A percentile compares a stretch with the other conserved stretches of the same genome.
Evolutionary conservation across 2,329 filamentous ascomycete genomes (phyloP).

Genomic region (Fusarium agapanthi): DNA sequence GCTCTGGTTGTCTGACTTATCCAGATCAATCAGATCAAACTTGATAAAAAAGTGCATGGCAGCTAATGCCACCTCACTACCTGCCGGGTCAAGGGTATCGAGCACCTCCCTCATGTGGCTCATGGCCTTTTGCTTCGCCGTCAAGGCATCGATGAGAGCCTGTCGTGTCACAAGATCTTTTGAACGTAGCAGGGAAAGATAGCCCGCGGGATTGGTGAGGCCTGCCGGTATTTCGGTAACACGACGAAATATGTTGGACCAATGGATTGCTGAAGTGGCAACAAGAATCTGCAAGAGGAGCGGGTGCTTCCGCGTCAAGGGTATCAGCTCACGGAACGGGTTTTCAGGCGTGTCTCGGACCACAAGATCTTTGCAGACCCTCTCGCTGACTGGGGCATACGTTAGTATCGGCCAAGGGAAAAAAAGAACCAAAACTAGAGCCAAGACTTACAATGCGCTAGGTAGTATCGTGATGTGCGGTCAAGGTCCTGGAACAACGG

Average conservation of each 20-base stretch:
- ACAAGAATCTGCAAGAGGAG: slow-evolving; percentile 59
- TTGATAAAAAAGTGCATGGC: slow-evolving; percentile 62
- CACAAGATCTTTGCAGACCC: slow-evolving; percentile 64
- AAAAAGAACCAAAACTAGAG: neutral
- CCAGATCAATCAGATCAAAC: slow-evolving; percentile 60
- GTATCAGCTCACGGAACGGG: slow-evolving; percentile 59
- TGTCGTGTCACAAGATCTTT: slow-evolving; percentile 50
- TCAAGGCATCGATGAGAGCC: slow-evolving; percentile 57
- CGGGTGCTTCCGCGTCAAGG: slow-evolving; percentile 55
- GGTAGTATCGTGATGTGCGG: slow-evolving; percentile 55
- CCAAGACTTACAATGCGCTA: slow-evolving; percentile 56
- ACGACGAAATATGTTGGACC: slow-evolving; percentile 54
- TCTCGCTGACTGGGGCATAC: slow-evolving; percentile 51
- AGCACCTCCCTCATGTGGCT: slow-evolving; percentile 53
- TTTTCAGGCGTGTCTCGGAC: slow-evolving; percentile 57
- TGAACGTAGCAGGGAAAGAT: slow-evolving; percentile 49
- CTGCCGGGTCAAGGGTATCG: slow-evolving; percentile 50
- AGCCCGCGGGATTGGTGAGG: slow-evolving; percentile 48
- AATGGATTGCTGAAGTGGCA: slow-evolving; percentile 60
- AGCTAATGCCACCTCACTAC: slow-evolving; percentile 57
- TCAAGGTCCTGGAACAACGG: slow-evolving; percentile 65
- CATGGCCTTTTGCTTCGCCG: slow-evolving; percentile 58
- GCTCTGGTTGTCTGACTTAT: slow-evolving; percentile 50
- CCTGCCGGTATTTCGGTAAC: slow-evolving; percentile 44
- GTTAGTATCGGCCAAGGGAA: slow-evolving; percentile 36